These are phyloP conservation scores for Piper betle DNA, from an alignment of 164 flowering plant genomes.

Conservation along the genomic window DNA sequence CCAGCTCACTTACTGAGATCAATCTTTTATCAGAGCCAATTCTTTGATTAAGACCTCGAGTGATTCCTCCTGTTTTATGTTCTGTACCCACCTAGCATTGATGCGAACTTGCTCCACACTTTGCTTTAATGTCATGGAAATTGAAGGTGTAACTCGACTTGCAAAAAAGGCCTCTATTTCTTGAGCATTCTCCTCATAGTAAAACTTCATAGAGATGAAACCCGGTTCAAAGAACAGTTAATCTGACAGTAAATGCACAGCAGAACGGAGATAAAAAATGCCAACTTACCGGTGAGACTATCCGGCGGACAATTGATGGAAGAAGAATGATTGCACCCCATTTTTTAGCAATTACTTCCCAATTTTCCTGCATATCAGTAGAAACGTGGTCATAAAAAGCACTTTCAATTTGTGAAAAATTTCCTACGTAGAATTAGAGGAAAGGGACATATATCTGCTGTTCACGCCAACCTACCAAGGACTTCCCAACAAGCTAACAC, in stretches of 20 bases:
- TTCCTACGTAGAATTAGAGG: not conserved
- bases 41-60: constrained; percentile 19
- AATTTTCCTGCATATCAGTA: constrained; percentile 37
- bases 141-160: constrained; percentile 38
- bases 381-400: not conserved
- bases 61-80: constrained; percentile 43
- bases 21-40: not conserved
- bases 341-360: constrained; percentile 53
- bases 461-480: no score
- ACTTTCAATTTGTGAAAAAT: not conserved
- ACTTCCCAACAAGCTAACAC: no score
- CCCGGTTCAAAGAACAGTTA: not conserved
- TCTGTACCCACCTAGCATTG: constrained; percentile 68
- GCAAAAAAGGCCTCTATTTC: constrained; percentile 76
- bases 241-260: not conserved
- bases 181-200: constrained; percentile 53
- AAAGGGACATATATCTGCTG: not conserved
- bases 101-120: constrained; percentile 77
- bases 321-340: constrained; percentile 69
- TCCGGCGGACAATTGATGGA: constrained; percentile 53
- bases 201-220: constrained; percentile 36
- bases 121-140: constrained; percentile 88
- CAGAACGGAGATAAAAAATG: not conserved
- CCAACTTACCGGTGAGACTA: constrained; percentile 56
- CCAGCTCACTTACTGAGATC: not conserved